Base-by-base conservation (phyloP, 805 yeast genomes). In the Alloascoidea hylecoeti region DNA sequence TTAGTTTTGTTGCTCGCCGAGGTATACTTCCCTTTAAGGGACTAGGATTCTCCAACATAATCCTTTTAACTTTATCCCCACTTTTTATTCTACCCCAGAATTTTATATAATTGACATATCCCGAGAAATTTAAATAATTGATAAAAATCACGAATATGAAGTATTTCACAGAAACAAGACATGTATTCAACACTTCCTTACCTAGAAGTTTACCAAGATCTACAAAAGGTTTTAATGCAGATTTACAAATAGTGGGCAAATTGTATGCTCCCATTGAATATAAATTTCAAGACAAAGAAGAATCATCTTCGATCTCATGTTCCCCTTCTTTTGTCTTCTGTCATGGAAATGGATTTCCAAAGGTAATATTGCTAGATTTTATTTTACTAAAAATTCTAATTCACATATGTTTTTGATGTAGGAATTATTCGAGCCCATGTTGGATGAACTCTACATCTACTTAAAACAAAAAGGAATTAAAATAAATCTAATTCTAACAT, bases 381-480 rank as follows among this genome's bases (percentile, higher is more conserved):
- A n/a, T 9, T 23, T 23, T 23, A n/a, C n/a, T n/a, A 9, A 23
- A n/a, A n/a, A 23, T n/a, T n/a, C n/a, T 9, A 9, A n/a, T n/a
- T 23, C 9, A 23, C 30, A 23, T 9, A 9, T n/a, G 30, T 9
- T 9, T n/a, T 9, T 9, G 9, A 23, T 23, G 13, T 23, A 23
- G 30, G 30, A 23, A n/a, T n/a, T 23, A n/a, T 23, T 23, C n/a
- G 30, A 23, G 30, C 30, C 30, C n/a, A 23, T 23, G 30, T n/a
- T 23, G 13, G 30, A 23, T n/a, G 9, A 9, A 9, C 9, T 23
- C n/a, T 23, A 23, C n/a, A n/a, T n/a, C 30, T 23, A 9, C n/a
- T 23, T 9, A 9, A 23, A 23, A n/a, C 30, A n/a, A 9, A 9
- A 9, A 23, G 9, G 13, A 9, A n/a, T 23, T 23, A 9, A 9